These are phyloP conservation scores for Trichoderma atrobrunneum DNA, from an alignment of 2,329 filamentous ascomycete species.

Conservation along the genomic window DNA sequence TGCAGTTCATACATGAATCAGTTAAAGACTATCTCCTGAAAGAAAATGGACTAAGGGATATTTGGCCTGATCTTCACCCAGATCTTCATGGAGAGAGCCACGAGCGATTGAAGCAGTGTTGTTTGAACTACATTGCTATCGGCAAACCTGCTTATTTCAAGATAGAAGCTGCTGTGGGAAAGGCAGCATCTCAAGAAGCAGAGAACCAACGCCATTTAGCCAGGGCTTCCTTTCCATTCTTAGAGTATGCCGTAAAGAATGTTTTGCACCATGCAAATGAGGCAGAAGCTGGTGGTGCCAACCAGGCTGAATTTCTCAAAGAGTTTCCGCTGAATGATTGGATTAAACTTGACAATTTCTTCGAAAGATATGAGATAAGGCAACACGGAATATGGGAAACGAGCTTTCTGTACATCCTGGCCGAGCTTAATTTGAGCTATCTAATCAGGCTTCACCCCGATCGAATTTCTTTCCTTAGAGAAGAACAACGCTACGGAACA, in stretches of 20 bases:
- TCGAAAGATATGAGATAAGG: background rate
- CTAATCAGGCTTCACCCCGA: background rate
- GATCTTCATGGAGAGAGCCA: background rate
- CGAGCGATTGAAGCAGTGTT: background rate
- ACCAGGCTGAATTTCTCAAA: background rate
- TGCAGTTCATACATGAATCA: conserved; percentile 52
- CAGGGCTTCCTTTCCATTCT: background rate
- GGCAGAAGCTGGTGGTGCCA: background rate
- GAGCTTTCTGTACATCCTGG: background rate
- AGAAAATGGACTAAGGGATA: conserved; percentile 28
- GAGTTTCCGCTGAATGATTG: background rate
- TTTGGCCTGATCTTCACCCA: background rate
- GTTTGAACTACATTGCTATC: background rate
- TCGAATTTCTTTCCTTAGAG: background rate
- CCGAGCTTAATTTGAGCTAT: background rate
- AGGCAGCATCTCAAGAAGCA: background rate
- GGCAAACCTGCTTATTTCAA: background rate
- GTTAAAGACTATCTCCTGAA: conserved; percentile 46
- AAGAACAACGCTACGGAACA: background rate
- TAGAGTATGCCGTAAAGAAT: background rate
- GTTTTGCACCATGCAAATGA: background rate
- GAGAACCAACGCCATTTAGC: background rate
- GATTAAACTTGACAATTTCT: background rate
- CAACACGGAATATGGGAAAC: background rate
- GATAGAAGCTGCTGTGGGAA: background rate